Percentiles rank a stretch among this genome's conserved stretches.
These are phyloP conservation scores for Sporothrix globosa DNA, from an alignment of 2,329 filamentous ascomycete genomes.

Conservation along the genomic window DNA sequence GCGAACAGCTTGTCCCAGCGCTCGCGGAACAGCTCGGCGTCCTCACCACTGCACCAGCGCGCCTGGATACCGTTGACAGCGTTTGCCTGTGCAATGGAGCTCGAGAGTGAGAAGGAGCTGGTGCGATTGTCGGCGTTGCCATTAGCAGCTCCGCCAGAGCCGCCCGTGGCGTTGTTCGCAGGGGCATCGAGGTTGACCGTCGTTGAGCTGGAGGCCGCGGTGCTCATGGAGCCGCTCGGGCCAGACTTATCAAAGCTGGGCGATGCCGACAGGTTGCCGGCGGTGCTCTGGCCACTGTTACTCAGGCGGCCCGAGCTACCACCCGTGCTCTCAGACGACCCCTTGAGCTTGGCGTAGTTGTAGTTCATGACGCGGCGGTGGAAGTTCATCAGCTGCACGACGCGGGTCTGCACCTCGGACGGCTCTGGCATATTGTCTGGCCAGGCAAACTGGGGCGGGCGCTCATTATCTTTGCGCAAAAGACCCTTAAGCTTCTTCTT, in stretches of 20 bases:
- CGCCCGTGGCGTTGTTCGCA: not conserved
- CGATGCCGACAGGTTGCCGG: not conserved
- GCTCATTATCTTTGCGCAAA: conserved; percentile 86
- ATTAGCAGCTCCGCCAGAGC: conserved; percentile 9
- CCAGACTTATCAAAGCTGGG: conserved; percentile 31
- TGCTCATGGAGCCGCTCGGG: conserved; percentile 5
- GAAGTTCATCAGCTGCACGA: conserved; percentile 97
- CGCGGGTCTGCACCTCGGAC: conserved; percentile 85
- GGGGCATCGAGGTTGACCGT: not conserved
- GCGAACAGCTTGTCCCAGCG: conserved; percentile 98
- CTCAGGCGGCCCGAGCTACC: conserved; percentile 21
- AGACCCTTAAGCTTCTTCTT: conserved; percentile 98
- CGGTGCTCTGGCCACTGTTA: conserved; percentile 12
- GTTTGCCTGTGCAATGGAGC: conserved; percentile 57
- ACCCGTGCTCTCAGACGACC: conserved; percentile 44
- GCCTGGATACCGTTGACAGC: conserved; percentile 74
- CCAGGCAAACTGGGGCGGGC: conserved; percentile 97
- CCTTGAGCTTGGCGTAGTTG: conserved; percentile 82
- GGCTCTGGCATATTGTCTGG: conserved; percentile 93
- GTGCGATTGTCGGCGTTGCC: conserved; percentile 37
- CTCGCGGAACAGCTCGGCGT: conserved; percentile 91
- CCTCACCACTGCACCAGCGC: conserved; percentile 95
- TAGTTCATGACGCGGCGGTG: conserved; percentile 93
- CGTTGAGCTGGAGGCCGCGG: conserved; percentile 19
- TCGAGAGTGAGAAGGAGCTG: conserved; percentile 48